Evolutionary conservation across 495 filamentous ascomycete genomes (phyloP).

Genomic region (Hypoxylon trugodes): DNA sequence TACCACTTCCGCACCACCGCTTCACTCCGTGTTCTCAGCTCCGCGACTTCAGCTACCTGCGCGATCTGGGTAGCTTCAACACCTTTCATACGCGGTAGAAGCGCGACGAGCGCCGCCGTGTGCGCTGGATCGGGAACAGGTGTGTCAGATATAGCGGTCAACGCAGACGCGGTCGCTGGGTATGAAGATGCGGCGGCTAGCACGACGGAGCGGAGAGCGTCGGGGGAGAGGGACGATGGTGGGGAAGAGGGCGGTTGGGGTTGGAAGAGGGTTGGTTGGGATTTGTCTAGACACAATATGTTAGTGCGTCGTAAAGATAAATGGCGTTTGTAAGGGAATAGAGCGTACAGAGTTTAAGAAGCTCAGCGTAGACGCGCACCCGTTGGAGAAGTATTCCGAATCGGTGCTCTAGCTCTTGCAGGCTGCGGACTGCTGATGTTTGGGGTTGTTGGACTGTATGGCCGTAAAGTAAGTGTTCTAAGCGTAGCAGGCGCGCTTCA

Average conservation of each 20-base stretch:
- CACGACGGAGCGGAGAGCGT: conserved; percentile 70
- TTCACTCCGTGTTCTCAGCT: conserved; percentile 77
- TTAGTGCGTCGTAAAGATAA: not conserved
- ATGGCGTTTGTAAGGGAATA: not conserved
- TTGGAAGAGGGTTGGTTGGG: conserved; percentile 58
- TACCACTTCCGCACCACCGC: conserved; percentile 81
- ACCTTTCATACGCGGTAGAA: conserved; percentile 76
- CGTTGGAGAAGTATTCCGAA: conserved; percentile 50
- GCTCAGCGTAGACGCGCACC: conserved; percentile 56
- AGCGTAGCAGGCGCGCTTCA: conserved; percentile 74
- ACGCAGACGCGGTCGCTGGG: conserved; percentile 77
- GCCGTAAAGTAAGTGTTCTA: conserved; percentile 80
- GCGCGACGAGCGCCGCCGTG: conserved; percentile 71
- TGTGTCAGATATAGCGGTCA: conserved; percentile 79
- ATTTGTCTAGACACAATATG: conserved; percentile 45
- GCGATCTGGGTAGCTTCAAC: conserved; percentile 70
- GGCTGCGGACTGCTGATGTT: conserved; percentile 58
- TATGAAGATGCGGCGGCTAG: conserved; percentile 78
- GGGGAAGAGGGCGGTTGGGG: conserved; percentile 46
- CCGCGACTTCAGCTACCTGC: conserved; percentile 76
- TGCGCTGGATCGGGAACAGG: conserved; percentile 74
- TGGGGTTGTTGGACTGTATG: conserved; percentile 49
- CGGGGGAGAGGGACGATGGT: conserved; percentile 51
- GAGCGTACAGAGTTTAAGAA: conserved; percentile 58
- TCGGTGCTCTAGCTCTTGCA: conserved; percentile 70